Percentiles rank a stretch among this genome's conserved stretches.
These are phyloP conservation scores for Oxyria digyna DNA, from an alignment of 148 eudicot species.

Conservation along the genomic window DNA sequence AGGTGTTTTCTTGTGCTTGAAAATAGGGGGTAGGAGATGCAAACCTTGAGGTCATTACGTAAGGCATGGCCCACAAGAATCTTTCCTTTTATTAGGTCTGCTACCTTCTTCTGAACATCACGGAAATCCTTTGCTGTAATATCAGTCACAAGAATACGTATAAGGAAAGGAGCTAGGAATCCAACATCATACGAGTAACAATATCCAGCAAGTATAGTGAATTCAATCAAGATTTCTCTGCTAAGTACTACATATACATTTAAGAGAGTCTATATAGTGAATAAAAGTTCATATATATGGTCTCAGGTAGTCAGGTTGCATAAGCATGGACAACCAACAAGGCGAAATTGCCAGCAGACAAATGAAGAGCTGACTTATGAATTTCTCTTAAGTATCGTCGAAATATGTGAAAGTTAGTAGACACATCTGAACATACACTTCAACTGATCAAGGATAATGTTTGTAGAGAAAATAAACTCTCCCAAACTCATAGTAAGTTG, in stretches of 20 bases:
- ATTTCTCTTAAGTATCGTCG: background rate
- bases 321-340: constrained; percentile 1
- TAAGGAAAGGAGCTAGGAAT: background rate
- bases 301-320: background rate
- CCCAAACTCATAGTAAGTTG: background rate
- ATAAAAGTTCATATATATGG: background rate
- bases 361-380: background rate
- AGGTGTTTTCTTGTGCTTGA: background rate
- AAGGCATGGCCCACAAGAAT: constrained; percentile 96
- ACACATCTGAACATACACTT: background rate
- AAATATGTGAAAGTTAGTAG: background rate
- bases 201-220: background rate
- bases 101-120: constrained; percentile 65
- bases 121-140: constrained; percentile 78
- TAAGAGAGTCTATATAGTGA: background rate
- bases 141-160: background rate
- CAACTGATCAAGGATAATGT: background rate
- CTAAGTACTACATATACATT: background rate
- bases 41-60: constrained; percentile 84
- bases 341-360: background rate
- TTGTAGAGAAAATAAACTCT: background rate
- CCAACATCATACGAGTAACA: background rate
- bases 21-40: background rate
- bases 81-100: constrained; percentile 71
- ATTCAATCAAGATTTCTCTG: background rate